These are phyloP conservation scores for Wickerhamiella dianesei DNA, from an alignment of 805 yeast species.

Conservation along the genomic window DNA sequence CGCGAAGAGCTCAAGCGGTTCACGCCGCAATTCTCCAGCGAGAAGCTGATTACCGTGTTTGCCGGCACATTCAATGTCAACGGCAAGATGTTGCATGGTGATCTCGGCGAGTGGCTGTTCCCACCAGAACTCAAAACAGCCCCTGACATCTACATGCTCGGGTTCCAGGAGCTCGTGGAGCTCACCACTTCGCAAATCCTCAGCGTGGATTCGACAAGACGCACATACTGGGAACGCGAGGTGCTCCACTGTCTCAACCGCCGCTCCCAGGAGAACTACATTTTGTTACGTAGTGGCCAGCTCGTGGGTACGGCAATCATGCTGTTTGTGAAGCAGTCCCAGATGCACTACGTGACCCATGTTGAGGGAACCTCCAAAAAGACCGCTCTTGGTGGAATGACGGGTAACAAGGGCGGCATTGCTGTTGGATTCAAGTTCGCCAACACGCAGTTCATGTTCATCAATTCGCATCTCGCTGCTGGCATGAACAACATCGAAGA, in stretches of 20 bases:
- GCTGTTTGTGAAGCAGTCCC: constrained; percentile 51
- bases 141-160: constrained; percentile 80
- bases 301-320: constrained; percentile 77
- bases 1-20: constrained; percentile 43
- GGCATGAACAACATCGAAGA: constrained; percentile 73
- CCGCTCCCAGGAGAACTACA: constrained; percentile 35
- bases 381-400: constrained; percentile 92
- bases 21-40: constrained; percentile 42
- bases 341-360: constrained; percentile 49
- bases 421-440: constrained; percentile 81
- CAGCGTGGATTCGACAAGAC: constrained; percentile 68
- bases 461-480: constrained; percentile 90
- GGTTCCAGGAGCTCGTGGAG: constrained; percentile 90
- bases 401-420: constrained; percentile 95
- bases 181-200: constrained; percentile 81
- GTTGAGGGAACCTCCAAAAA: constrained; percentile 93
- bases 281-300: constrained; percentile 68
- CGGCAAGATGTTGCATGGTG: constrained; percentile 46
- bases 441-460: constrained; percentile 63
- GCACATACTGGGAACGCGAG: constrained; percentile 63
- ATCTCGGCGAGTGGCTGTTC: constrained; percentile 66
- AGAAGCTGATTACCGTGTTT: constrained; percentile 47
- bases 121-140: constrained; percentile 33
- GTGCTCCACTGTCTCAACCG: constrained; percentile 51
- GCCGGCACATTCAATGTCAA: constrained; percentile 83